Evolutionary conservation across 108 stramenopile genomes (phyloP).

Genomic region (Fragilaria crotonensis): DNA sequence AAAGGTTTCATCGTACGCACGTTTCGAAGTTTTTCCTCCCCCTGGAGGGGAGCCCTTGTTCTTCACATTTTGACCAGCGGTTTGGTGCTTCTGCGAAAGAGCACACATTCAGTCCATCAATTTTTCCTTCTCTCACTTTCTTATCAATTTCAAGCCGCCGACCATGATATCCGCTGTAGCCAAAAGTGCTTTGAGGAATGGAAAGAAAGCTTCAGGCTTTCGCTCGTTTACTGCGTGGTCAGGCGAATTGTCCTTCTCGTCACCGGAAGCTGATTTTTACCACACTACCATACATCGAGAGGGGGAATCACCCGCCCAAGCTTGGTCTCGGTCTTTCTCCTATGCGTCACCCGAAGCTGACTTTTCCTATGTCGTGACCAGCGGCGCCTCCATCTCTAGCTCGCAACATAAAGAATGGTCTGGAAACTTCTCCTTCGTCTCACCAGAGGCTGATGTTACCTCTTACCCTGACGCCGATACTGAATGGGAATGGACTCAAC

Average conservation of each 20-base stretch:
- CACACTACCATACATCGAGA: neutral
- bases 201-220: no score
- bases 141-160: no score
- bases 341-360: constrained; percentile 3
- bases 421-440: constrained; percentile 5
- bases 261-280: constrained; percentile 21
- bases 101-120: no score
- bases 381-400: neutral
- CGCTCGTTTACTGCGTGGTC: constrained; percentile 5
- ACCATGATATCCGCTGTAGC: no score
- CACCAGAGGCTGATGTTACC: constrained; percentile 11
- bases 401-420: constrained; percentile 5
- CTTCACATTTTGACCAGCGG: no score
- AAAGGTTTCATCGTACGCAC: no score
- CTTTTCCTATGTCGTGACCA: neutral
- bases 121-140: no score
- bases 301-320: no score
- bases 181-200: no score
- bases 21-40: no score
- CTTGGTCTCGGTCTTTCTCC: constrained; percentile 12
- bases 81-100: no score
- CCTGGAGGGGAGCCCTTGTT: no score
- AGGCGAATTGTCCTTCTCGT: constrained; percentile 10
- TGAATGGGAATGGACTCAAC: neutral
- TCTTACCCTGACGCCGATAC: neutral